A percentile compares a stretch with the other conserved stretches of the same genome.
These are phyloP conservation scores for Triticum urartu DNA, from an alignment of 176 grass and related monocot genomes.

Conservation along the genomic window DNA sequence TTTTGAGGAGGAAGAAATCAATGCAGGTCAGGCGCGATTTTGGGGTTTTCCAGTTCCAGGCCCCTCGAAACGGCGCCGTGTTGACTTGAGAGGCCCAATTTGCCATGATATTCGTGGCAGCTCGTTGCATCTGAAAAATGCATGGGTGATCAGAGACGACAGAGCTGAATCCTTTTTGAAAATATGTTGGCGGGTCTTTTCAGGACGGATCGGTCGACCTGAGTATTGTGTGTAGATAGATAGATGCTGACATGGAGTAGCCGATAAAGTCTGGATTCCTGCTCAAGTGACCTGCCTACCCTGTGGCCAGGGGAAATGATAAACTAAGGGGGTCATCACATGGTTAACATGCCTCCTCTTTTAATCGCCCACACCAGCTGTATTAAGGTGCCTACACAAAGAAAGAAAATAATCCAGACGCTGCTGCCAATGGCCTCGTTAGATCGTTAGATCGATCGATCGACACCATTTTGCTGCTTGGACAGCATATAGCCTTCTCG, in stretches of 20 bases:
- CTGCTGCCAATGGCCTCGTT: background rate
- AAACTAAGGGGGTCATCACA: background rate
- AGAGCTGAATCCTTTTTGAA: background rate
- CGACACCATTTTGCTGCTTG: no score
- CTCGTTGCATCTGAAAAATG: background rate
- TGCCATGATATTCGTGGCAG: background rate
- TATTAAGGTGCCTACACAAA: background rate
- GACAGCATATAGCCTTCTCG: no score
- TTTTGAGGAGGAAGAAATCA: background rate
- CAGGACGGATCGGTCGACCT: constrained; percentile 35
- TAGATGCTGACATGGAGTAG: background rate
- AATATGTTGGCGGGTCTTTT: constrained; percentile 37
- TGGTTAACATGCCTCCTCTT: background rate
- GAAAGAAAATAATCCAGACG: background rate
- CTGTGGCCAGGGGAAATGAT: background rate
- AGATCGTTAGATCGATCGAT: background rate
- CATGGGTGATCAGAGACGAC: background rate
- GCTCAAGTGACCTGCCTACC: constrained; percentile 18
- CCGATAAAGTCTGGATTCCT: constrained; percentile 47
- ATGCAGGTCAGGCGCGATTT: background rate
- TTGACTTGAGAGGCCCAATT: background rate
- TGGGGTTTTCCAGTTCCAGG: background rate
- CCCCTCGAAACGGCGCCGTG: no score
- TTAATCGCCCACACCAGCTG: background rate
- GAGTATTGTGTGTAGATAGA: no score